Conservation (phyloP, 257 asterid genomes). For the Solanum piurae region DNA sequence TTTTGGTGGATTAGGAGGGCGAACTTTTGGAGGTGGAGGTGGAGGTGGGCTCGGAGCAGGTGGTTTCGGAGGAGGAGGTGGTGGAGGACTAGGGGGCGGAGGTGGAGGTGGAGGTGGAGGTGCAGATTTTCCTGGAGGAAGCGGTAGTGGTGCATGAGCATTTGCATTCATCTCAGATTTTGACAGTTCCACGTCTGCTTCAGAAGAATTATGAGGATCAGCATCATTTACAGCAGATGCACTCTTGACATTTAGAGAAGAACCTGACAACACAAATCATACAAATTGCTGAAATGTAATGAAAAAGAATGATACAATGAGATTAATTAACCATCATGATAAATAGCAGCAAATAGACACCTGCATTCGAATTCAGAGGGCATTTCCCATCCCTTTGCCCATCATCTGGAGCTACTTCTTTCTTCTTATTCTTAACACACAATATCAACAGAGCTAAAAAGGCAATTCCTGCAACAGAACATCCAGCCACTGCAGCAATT, state of each 20-base stretch:
- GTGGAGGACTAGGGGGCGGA: conserved; percentile 20
- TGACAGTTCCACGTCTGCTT: conserved; percentile 7
- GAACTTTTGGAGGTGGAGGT: conserved; percentile 74
- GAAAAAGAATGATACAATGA: neutral
- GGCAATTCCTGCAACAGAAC: conserved; percentile 35
- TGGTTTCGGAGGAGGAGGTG: conserved; percentile 56
- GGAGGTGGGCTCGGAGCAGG: conserved; percentile 77
- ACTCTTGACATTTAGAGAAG: conserved; percentile 22
- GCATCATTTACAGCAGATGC: conserved; percentile 15
- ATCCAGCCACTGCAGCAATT: conserved; percentile 26
- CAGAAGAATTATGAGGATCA: conserved; percentile 9
- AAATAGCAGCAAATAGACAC: conserved; percentile 48
- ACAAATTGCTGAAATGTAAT: conserved; percentile 6
- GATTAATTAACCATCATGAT: neutral
- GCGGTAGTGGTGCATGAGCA: conserved; percentile 30
- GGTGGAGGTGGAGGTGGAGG: conserved; percentile 17
- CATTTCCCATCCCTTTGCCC: conserved; percentile 63
- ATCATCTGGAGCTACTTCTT: conserved; percentile 22
- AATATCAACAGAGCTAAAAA: conserved; percentile 31
- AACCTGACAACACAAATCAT: conserved; percentile 23
- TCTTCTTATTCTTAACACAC: conserved; percentile 25
- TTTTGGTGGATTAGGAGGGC: conserved; percentile 65
- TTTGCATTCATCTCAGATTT: conserved; percentile 6
- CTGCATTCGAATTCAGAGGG: conserved; percentile 36
- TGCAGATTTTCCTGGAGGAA: conserved; percentile 62